Percentiles rank a stretch among this genome's conserved stretches.
phyloP scores from a whole-genome alignment of 768 basidiomycete species.

The Coprinopsis cinerea region DNA sequence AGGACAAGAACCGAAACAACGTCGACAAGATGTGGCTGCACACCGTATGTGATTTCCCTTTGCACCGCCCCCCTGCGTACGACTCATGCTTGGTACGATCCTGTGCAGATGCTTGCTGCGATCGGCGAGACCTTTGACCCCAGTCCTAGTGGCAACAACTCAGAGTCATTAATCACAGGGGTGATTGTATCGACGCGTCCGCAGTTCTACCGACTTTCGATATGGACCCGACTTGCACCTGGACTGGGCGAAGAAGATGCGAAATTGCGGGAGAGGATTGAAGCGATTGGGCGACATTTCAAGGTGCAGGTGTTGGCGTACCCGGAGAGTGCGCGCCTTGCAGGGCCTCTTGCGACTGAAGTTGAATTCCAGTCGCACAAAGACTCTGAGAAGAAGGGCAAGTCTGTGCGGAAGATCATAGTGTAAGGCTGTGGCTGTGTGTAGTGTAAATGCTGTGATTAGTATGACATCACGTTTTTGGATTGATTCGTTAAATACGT shows the following conservation, averaged over 20 bases:
- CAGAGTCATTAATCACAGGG: conserved; percentile 74
- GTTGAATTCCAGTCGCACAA: conserved; percentile 94
- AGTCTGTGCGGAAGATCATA: conserved; percentile 71
- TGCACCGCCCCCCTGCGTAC: conserved; percentile 4
- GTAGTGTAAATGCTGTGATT: conserved; percentile 23
- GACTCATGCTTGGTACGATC: conserved; percentile 9
- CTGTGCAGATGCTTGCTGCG: conserved; percentile 89
- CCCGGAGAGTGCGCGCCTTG: conserved; percentile 62
- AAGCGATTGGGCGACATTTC: conserved; percentile 83
- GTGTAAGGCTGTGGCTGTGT: conserved; percentile 39
- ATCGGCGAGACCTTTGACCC: conserved; percentile 99
- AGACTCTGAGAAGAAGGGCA: conserved; percentile 93
- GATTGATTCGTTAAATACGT: conserved; percentile 14
- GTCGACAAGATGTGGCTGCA: conserved; percentile 99
- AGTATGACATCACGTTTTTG: conserved; percentile 14
- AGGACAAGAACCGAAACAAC: conserved; percentile 79
- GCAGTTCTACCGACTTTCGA: conserved; percentile 92
- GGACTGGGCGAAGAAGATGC: conserved; percentile 39
- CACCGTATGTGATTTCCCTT: conserved; percentile 51
- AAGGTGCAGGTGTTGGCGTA: conserved; percentile 88
- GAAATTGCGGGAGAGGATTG: conserved; percentile 69
- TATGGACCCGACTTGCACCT: conserved; percentile 93
- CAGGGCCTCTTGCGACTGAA: conserved; percentile 87
- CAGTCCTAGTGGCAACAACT: conserved; percentile 46
- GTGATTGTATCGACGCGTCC: conserved; percentile 94